Conservation (phyloP, 306 rosid genomes). For the Mimosa bimucronata region DNA sequence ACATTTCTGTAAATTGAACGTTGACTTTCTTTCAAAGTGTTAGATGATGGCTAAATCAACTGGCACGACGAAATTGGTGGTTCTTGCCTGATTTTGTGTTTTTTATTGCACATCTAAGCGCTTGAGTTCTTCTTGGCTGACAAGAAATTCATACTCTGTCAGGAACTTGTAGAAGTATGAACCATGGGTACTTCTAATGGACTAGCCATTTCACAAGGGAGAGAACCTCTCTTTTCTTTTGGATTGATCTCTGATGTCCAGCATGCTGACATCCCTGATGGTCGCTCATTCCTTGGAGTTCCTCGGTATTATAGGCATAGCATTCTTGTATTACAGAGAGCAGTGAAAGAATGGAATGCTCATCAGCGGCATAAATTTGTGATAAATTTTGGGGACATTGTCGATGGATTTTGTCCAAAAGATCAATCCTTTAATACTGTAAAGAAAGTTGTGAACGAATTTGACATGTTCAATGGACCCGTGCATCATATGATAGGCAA, state of each 20-base stretch:
- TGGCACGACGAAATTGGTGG: conserved; percentile 5
- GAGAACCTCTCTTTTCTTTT: conserved; percentile 72
- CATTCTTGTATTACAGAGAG: conserved; percentile 70
- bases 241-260: conserved; percentile 94
- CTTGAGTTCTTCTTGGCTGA: conserved; percentile 25
- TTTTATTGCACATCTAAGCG: conserved; percentile 23
- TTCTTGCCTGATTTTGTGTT: conserved; percentile 7
- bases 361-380: conserved; percentile 62
- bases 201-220: conserved; percentile 37
- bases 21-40: conserved; percentile 4
- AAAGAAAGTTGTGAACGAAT: conserved; percentile 59
- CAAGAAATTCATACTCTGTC: conserved; percentile 27
- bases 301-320: conserved; percentile 91
- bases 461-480: conserved; percentile 63
- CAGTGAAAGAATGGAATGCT: conserved; percentile 76
- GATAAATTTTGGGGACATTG: conserved; percentile 84
- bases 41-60: conserved; percentile 14
- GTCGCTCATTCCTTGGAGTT: conserved; percentile 77
- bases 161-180: conserved; percentile 51
- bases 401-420: conserved; percentile 87
- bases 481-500: conserved; percentile 89
- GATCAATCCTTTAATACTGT: conserved; percentile 68
- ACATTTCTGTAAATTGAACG: not conserved
- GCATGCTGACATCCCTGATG: conserved; percentile 87
- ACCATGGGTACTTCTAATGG: conserved; percentile 61